Evolutionary conservation across 2,329 filamentous ascomycete genomes (phyloP).

Genomic region (Microascus cirrosus): DNA sequence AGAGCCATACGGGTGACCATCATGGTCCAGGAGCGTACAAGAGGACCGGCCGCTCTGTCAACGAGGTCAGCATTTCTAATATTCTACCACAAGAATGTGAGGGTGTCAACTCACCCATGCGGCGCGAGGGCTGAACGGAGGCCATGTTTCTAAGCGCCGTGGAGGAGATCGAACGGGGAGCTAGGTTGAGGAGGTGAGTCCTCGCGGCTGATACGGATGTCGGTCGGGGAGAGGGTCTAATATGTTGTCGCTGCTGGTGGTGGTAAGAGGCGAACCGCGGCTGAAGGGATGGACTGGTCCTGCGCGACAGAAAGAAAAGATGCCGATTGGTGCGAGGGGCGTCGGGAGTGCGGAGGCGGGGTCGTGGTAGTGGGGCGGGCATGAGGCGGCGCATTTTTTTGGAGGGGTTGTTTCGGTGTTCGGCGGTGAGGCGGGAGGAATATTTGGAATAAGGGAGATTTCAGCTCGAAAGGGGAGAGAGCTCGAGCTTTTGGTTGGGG

Average conservation of each 20-base stretch:
- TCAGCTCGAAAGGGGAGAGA: neutral
- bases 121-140: neutral
- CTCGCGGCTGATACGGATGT: neutral
- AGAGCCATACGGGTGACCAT: neutral
- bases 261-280: neutral
- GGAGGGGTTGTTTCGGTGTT: neutral
- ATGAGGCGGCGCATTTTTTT: neutral
- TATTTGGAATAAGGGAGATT: neutral
- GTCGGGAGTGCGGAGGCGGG: neutral
- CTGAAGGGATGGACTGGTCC: neutral
- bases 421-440: neutral
- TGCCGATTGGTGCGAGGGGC: neutral
- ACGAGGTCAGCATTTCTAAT: neutral
- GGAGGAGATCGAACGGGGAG: too few species aligned
- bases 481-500: neutral
- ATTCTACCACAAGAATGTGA: neutral
- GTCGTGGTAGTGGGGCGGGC: neutral
- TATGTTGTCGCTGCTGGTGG: neutral
- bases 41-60: slow-evolving; percentile 30
- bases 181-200: too few species aligned
- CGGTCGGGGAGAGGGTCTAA: neutral
- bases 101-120: neutral
- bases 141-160: neutral
- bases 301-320: neutral
- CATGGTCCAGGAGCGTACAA: slow-evolving; percentile 23